A percentile compares a stretch with the other conserved stretches of the same genome.
These are phyloP conservation scores for Rhinocladiella similis DNA, from an alignment of 2,329 filamentous ascomycete species.

Conservation along the genomic window DNA sequence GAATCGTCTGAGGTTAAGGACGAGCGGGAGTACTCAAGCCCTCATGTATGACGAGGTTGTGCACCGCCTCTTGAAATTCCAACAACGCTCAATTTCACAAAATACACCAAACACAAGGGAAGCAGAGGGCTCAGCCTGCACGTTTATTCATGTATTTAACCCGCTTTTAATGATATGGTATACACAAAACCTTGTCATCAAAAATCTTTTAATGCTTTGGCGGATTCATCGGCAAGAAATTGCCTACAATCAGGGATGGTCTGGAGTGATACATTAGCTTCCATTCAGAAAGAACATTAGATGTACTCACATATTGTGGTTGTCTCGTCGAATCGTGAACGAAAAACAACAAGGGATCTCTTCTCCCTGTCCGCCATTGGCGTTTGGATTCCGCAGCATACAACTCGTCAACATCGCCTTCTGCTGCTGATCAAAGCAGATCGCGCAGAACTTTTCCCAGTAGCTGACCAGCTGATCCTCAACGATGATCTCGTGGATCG, in stretches of 20 bases:
- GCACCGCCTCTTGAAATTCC: too few species aligned
- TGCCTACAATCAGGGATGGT: conserved; percentile 91
- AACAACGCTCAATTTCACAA: too few species aligned
- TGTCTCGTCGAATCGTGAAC: conserved; percentile 91
- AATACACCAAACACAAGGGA: too few species aligned
- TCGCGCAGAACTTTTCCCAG: conserved; percentile 98
- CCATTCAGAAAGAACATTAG: conserved; percentile 10
- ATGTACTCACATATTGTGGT: conserved; percentile 84
- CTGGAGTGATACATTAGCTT: conserved; percentile 52
- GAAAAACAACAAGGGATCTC: conserved; percentile 95
- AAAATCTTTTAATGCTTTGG: conserved; percentile 21
- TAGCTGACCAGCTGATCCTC: conserved; percentile 95
- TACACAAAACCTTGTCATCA: conserved; percentile 6
- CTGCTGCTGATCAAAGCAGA: conserved; percentile 90
- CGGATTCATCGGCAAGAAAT: conserved; percentile 77
- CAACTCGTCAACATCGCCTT: conserved; percentile 96
- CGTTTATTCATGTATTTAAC: neutral
- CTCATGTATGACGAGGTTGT: neutral
- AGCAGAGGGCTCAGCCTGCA: too few species aligned
- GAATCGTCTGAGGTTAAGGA: neutral
- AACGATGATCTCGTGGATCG: conserved; percentile 91
- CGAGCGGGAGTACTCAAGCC: neutral
- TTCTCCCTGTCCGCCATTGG: conserved; percentile 62
- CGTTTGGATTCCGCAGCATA: conserved; percentile 78
- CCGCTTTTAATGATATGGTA: neutral